These are phyloP conservation scores for Babesia divergens DNA, from an alignment of 169 alveolate species.

Conservation along the genomic window DNA sequence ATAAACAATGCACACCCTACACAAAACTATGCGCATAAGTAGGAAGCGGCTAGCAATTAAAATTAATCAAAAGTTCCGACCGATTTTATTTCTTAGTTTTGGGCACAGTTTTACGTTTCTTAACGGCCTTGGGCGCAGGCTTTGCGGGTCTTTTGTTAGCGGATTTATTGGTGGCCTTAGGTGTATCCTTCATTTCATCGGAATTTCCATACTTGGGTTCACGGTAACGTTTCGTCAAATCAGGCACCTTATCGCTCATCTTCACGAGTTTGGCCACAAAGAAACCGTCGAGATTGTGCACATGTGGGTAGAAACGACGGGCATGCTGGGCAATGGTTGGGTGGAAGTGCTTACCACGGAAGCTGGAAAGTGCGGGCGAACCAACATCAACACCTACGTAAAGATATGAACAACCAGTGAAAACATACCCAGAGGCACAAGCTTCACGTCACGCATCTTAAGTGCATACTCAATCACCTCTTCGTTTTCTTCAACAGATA, in stretches of 20 bases:
- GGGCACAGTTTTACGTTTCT: no score
- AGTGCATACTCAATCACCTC: constrained; percentile 92
- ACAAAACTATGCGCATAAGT: no score
- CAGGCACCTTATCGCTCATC: constrained; percentile 12
- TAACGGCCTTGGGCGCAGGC: no score
- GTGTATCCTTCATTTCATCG: neutral
- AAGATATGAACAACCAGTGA: no score
- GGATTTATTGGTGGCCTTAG: no score
- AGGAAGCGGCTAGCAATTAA: no score
- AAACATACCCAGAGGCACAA: constrained; percentile 55
- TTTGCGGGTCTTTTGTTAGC: no score
- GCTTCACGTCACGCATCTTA: constrained; percentile 85
- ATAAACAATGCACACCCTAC: no score
- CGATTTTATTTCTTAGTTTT: no score
- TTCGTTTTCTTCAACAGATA: constrained; percentile 96
- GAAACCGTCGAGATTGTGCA: constrained; percentile 96
- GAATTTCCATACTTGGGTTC: neutral
- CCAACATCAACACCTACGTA: constrained; percentile 81
- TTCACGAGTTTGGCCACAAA: constrained; percentile 90
- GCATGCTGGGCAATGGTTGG: constrained; percentile 78
- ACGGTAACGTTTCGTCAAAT: constrained; percentile 24
- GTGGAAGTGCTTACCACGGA: constrained; percentile 88
- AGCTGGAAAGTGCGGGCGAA: constrained; percentile 87
- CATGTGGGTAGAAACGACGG: constrained; percentile 93
- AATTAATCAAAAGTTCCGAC: no score